Conservation (phyloP, 306 rosid genomes). For the Benincasa hispida region DNA sequence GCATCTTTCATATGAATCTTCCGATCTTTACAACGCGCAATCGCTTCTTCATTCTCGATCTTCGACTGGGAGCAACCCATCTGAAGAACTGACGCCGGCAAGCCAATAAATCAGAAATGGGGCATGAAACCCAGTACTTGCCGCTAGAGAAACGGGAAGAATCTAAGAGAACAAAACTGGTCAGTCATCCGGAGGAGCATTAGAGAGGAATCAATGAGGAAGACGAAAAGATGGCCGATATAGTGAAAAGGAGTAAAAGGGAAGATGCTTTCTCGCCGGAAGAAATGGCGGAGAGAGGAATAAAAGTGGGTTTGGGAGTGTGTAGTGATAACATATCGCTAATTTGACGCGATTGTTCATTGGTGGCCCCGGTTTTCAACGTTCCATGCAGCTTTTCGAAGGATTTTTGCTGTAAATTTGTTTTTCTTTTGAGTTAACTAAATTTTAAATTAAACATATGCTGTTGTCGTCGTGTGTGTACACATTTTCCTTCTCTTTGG, state of each 20-base stretch:
- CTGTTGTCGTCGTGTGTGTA: too few relatives aligned
- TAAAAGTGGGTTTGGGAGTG: neutral
- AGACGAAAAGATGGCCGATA: neutral
- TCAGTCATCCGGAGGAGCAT: neutral
- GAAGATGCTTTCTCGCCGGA: neutral
- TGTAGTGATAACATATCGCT: neutral
- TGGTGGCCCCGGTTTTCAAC: conserved; percentile 5
- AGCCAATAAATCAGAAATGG: neutral
- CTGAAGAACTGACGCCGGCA: neutral
- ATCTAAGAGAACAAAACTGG: neutral
- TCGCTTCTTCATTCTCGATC: conserved; percentile 94
- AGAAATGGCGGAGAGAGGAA: conserved; percentile 1
- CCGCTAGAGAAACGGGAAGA: neutral
- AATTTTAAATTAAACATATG: neutral
- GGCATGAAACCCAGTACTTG: neutral
- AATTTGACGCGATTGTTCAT: neutral
- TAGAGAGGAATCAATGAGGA: neutral
- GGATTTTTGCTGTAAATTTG: neutral
- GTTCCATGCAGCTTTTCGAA: conserved; percentile 3
- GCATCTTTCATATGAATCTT: conserved; percentile 59
- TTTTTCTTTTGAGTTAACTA: neutral
- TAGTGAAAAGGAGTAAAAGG: neutral
- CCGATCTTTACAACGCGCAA: conserved; percentile 72
- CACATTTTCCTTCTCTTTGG: neutral
- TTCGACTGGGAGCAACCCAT: conserved; percentile 93